Evolutionary conservation across 1,284 basidiomycete species (phyloP).

Genomic region (Cryptococcus neoformans): DNA sequence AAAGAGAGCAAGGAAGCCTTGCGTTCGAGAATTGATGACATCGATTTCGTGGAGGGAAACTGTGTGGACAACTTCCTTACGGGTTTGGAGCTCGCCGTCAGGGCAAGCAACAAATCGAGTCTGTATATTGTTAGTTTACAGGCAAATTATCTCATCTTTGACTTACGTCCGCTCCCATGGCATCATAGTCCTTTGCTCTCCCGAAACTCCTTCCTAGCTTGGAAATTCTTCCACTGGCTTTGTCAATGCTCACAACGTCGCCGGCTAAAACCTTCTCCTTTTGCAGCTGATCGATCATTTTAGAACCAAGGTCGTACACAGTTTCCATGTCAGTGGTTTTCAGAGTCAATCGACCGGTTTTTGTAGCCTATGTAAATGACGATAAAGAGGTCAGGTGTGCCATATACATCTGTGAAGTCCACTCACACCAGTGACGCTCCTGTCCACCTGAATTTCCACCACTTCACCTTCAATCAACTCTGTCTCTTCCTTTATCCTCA

Average conservation of each 20-base stretch:
- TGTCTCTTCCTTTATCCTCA: conserved; percentile 95
- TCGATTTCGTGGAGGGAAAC: conserved; percentile 99
- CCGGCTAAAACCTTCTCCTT: conserved; percentile 98
- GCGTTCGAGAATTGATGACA: conserved; percentile 97
- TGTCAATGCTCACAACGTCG: conserved; percentile 95
- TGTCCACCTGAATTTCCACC: conserved; percentile 97
- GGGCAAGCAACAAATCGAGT: conserved; percentile 98
- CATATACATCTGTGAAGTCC: neutral
- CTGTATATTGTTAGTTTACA: conserved; percentile 49
- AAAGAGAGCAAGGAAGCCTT: conserved; percentile 68
- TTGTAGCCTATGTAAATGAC: conserved; percentile 68
- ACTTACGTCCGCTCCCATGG: conserved; percentile 95
- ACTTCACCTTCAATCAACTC: conserved; percentile 98
- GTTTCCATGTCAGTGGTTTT: conserved; percentile 99
- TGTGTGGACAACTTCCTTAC: conserved; percentile 95
- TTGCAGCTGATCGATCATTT: conserved; percentile 97
- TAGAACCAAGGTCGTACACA: conserved; percentile 95
- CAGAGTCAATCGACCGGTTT: conserved; percentile 95
- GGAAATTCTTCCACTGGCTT: conserved; percentile 93
- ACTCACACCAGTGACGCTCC: conserved; percentile 85
- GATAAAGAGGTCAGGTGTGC: conserved; percentile 7
- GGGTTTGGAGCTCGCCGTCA: conserved; percentile 95
- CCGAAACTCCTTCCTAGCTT: conserved; percentile 96
- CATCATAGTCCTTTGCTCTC: conserved; percentile 94
- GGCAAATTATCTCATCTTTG: neutral